Evolutionary conservation across 805 yeast genomes (phyloP), one percentile per base, ranked within the genome.

Genomic region (Tanozyma kutaoensis): DNA sequence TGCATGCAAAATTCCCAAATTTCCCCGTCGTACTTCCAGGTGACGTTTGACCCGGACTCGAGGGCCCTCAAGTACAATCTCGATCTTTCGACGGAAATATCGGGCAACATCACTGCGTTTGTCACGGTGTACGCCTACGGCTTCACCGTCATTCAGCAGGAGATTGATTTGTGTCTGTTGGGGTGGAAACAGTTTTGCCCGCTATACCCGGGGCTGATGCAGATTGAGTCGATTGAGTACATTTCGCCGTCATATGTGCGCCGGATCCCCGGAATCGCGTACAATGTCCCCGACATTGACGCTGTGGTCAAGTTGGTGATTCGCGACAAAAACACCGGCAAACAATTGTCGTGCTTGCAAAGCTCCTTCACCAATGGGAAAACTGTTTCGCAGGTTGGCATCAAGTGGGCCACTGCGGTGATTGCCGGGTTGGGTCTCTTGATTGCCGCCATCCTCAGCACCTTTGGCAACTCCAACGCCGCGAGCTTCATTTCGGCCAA

Each of bases 171-270:
- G 32, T 86, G 96, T 57, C 31, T 35, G 17, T 51, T 69, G 28
- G 69, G 69, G 18, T 76, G 93, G 78, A 78, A 77, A 45, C 93
- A 86, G 55, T 80, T 86, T 46, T 86, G 96, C 53, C 95, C 95
- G 1, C 49, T 86, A 19, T 73, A 62, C 40, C 86, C 95, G 0
- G 95, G 95, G 18, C 54, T 70, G 22, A 68, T 86, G 44, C 81
- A 79, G 40, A 66, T 86, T 27, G 76, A 78, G 37, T 72, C 91
- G 14, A 55, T 76, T 31, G 68, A 72, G 48, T 71, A 79, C 35
- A 61, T 76, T 22, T 50, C 71, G 12, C 39, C 53, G 8, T 39
- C 43, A 12, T 71, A 74, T 37, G 69, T 65, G 15, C 46, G 57
- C 20, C 50, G 58, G 45, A 69, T 86, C 37, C 96, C 96, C 1